phyloP scores from a whole-genome alignment of 78 protist genomes.

The Polysphondylium violaceum region DNA sequence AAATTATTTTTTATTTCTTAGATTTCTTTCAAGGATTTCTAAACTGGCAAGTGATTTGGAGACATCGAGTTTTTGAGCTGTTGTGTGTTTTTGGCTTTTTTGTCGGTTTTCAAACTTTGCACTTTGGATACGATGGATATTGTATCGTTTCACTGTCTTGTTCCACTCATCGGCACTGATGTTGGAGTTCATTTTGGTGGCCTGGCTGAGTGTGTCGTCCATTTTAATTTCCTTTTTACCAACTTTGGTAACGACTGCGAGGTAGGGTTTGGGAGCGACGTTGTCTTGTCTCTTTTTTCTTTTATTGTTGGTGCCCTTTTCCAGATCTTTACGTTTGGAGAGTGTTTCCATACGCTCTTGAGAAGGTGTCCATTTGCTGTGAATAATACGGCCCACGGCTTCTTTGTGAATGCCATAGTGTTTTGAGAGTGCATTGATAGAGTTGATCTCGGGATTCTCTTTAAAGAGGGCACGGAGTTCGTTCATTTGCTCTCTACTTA shows the following conservation, averaged over 20 bases:
- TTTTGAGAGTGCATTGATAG: neutral
- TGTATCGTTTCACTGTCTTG: neutral
- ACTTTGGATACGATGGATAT: neutral
- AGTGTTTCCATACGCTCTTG: slow-evolving; percentile 16
- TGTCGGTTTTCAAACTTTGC: neutral
- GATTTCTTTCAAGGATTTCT: too few relatives aligned
- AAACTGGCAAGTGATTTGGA: too few relatives aligned
- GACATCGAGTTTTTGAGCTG: neutral
- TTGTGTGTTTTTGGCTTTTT: neutral
- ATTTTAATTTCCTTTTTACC: too few relatives aligned
- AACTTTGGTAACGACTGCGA: too few relatives aligned
- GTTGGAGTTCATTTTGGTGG: neutral
- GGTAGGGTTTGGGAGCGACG: too few relatives aligned
- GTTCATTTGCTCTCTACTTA: slow-evolving; percentile 15
- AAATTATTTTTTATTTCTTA: too few relatives aligned
- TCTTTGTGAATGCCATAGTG: neutral
- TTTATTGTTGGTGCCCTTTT: too few relatives aligned
- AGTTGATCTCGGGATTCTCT: slow-evolving; percentile 18
- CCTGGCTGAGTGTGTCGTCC: neutral
- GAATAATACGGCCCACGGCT: slow-evolving; percentile 24
- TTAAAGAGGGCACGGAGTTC: slow-evolving; percentile 5
- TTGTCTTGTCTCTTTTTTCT: too few relatives aligned
- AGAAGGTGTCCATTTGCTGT: slow-evolving; percentile 28
- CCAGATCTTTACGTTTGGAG: neutral
- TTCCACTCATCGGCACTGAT: neutral